These are phyloP conservation scores for Tetradesmus lagerheimii DNA, from an alignment of 139 green algal species.

Conservation along the genomic window DNA sequence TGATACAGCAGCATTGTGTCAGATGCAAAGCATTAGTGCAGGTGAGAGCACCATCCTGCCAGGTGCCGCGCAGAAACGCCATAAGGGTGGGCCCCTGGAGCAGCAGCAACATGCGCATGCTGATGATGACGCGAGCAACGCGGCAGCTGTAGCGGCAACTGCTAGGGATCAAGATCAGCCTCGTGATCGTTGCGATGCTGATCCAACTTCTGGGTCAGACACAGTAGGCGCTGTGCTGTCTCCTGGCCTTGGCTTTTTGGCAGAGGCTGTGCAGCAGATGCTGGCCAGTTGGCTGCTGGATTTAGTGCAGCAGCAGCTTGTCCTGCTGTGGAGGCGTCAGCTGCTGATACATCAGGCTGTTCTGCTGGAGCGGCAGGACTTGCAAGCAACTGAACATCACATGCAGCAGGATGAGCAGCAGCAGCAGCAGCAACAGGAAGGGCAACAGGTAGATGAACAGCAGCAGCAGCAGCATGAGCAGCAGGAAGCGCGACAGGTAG, in stretches of 20 bases:
- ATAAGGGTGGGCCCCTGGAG: not conserved
- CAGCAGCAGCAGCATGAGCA: not conserved
- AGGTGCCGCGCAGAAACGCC: not conserved
- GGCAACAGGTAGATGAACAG: too few species aligned
- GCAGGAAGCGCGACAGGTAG: too few species aligned
- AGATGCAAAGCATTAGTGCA: not conserved
- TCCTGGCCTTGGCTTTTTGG: not conserved
- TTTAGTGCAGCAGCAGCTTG: not conserved
- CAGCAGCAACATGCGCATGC: constrained; percentile 11
- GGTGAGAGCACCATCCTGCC: not conserved
- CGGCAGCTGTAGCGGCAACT: not conserved
- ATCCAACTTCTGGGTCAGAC: not conserved
- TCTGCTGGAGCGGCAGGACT: not conserved
- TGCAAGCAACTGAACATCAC: too few species aligned
- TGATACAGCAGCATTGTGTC: not conserved
- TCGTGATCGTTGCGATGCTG: not conserved
- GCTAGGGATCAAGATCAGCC: not conserved
- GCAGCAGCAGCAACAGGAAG: not conserved
- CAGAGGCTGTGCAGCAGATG: not conserved
- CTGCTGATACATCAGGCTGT: not conserved
- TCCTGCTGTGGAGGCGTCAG: not conserved
- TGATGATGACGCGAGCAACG: not conserved
- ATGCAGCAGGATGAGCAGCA: not conserved
- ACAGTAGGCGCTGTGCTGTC: not conserved
- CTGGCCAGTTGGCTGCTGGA: not conserved